phyloP scores from a whole-genome alignment of 164 flowering plant genomes.

The Vitis rupestris region DNA sequence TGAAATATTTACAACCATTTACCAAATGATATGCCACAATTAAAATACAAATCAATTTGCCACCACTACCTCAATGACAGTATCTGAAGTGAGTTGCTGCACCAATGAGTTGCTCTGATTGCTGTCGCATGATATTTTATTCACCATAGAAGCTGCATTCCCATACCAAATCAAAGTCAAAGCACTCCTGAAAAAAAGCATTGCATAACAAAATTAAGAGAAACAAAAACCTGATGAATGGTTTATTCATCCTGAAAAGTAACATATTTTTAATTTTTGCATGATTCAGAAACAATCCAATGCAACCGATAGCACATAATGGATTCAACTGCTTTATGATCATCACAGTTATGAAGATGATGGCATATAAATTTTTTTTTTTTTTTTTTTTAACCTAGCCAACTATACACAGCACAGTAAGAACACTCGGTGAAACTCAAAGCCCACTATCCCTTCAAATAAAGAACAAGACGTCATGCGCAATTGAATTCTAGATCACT shows the following conservation, averaged over 20 bases:
- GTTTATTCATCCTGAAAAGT: background rate
- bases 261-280: background rate
- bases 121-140: constrained; percentile 61
- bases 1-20: background rate
- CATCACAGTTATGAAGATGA: too few species aligned
- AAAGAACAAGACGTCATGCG: too few species aligned
- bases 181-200: constrained; percentile 58
- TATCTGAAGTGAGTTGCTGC: constrained; percentile 74
- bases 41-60: background rate
- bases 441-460: too few species aligned
- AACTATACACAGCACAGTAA: too few species aligned
- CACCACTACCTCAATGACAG: constrained; percentile 72
- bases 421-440: too few species aligned
- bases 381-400: too few species aligned
- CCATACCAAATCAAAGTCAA: constrained; percentile 79
- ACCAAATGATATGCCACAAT: background rate
- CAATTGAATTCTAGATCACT: too few species aligned
- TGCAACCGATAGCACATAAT: too few species aligned
- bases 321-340: too few species aligned
- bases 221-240: constrained; percentile 7
- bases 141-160: constrained; percentile 98
- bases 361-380: too few species aligned
- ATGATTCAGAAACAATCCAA: background rate
- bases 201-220: constrained; percentile 29
- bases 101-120: constrained; percentile 31